Percentiles rank a stretch among this genome's conserved stretches.
phyloP scores from a whole-genome alignment of 108 stramenopile species.

The Discostella pseudostelligera region DNA sequence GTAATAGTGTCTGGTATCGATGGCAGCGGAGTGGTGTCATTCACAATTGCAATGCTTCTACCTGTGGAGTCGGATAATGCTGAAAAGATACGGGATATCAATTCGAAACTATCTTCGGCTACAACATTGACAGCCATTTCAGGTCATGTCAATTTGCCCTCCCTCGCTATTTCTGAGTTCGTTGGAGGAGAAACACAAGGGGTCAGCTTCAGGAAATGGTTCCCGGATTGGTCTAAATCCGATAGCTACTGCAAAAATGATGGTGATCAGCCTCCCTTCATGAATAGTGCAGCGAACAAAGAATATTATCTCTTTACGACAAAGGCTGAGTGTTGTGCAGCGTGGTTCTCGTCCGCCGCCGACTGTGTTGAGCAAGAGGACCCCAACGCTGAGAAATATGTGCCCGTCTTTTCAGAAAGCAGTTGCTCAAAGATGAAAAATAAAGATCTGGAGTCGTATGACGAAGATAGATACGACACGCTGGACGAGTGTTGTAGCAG shows the following conservation, averaged over 20 bases:
- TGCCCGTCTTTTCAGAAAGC: conserved; percentile 7
- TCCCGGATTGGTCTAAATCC: background rate
- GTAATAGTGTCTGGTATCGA: conserved; percentile 20
- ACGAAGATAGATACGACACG: conserved; percentile 13
- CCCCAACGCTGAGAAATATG: conserved; percentile 5
- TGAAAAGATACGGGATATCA: conserved; percentile 4
- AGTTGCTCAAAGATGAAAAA: conserved; percentile 1
- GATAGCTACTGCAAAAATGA: conserved; percentile 11
- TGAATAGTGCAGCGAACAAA: background rate
- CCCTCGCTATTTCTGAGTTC: conserved; percentile 10
- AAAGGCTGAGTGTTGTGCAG: conserved; percentile 8
- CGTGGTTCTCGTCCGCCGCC: conserved; percentile 14
- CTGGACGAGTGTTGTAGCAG: conserved; percentile 24
- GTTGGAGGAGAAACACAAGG: conserved; percentile 15
- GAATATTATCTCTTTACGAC: conserved; percentile 2
- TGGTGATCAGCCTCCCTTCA: conserved; percentile 15
- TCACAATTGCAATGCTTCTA: conserved; percentile 10
- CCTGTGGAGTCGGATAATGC: conserved; percentile 2
- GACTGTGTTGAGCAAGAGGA: background rate
- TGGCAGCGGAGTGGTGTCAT: conserved; percentile 13
- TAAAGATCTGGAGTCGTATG: conserved; percentile 4
- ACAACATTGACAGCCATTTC: conserved; percentile 15
- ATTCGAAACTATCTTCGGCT: background rate
- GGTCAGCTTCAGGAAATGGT: conserved; percentile 11
- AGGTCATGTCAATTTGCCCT: conserved; percentile 5